These are phyloP conservation scores for Tetrapyrgos nigripes DNA, from an alignment of 1,284 basidiomycete species.

Conservation along the genomic window DNA sequence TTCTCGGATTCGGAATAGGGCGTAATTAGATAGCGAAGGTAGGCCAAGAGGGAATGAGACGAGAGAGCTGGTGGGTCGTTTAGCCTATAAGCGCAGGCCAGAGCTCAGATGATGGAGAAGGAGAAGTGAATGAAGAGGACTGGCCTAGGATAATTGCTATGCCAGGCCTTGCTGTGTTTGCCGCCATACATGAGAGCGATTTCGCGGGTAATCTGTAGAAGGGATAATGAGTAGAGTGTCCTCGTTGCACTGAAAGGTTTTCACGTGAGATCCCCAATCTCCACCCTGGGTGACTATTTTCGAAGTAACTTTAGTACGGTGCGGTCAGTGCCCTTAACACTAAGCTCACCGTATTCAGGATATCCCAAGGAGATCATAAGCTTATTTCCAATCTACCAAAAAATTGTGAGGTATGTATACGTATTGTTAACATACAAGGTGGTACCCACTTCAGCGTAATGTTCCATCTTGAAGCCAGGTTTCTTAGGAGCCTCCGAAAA, in stretches of 20 bases:
- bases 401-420: background rate
- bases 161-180: constrained; percentile 45
- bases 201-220: constrained; percentile 35
- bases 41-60: constrained; percentile 29
- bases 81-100: background rate
- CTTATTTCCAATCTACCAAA: constrained; percentile 49
- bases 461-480: constrained; percentile 19
- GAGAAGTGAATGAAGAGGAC: constrained; percentile 2
- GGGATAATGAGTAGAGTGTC: constrained; percentile 21
- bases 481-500: constrained; percentile 52
- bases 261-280: too few species aligned
- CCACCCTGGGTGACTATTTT: constrained; percentile 59
- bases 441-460: constrained; percentile 46
- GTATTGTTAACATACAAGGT: background rate
- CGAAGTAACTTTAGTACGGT: background rate
- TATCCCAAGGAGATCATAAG: constrained; percentile 61
- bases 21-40: constrained; percentile 28
- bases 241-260: background rate
- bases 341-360: constrained; percentile 51
- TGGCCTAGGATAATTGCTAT: constrained; percentile 42
- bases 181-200: constrained; percentile 41
- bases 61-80: constrained; percentile 18
- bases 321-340: background rate
- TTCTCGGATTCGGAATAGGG: constrained; percentile 29
- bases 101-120: background rate